These are phyloP conservation scores for Angomonas desouzai DNA, from an alignment of 208 protist genomes.

Conservation along the genomic window DNA sequence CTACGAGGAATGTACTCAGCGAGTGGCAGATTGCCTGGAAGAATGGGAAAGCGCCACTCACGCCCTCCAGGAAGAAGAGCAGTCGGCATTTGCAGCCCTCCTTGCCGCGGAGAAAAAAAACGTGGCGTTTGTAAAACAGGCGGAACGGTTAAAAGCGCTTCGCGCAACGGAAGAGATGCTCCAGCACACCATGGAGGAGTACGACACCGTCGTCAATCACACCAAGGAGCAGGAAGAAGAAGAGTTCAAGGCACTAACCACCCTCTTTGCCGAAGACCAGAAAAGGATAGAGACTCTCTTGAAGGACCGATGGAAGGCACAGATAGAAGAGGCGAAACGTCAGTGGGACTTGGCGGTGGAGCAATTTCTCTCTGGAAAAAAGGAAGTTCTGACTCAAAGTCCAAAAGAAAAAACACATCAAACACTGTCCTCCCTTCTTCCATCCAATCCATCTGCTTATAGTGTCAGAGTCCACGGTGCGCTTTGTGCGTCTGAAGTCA, in stretches of 20 bases:
- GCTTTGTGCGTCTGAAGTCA: no score
- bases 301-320: background rate
- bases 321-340: background rate
- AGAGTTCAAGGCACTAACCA: conserved; percentile 22
- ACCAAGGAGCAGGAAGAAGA: conserved; percentile 13
- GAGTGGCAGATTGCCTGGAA: conserved; percentile 14
- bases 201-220: background rate
- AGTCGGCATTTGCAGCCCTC: conserved; percentile 22
- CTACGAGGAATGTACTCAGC: conserved; percentile 16
- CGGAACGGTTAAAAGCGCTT: background rate
- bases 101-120: conserved; percentile 12
- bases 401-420: no score
- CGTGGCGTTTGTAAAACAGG: conserved; percentile 23
- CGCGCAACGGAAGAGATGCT: conserved; percentile 3
- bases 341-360: background rate
- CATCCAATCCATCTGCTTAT: no score
- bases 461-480: no score
- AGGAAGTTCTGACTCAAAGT: background rate
- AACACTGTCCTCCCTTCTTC: background rate
- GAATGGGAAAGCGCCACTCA: conserved; percentile 3
- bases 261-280: conserved; percentile 21
- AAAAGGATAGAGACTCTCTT: background rate
- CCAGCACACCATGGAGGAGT: conserved; percentile 9
- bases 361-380: background rate
- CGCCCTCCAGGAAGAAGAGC: conserved; percentile 14